These are phyloP conservation scores for Aspergillus ibericus DNA, from an alignment of 2,329 filamentous ascomycete species.

Conservation along the genomic window DNA sequence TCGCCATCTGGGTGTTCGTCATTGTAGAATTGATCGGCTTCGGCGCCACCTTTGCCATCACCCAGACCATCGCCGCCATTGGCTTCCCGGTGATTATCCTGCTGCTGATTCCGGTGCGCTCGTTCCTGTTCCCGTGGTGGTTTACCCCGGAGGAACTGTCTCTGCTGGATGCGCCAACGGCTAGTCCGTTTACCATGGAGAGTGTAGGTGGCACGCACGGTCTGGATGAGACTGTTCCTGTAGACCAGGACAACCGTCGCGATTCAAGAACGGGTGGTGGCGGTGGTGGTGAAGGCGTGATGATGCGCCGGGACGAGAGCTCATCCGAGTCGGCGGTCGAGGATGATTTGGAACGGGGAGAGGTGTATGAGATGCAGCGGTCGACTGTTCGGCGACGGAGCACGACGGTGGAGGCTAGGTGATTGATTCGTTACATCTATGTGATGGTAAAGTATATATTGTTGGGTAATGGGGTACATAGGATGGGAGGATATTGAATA, in stretches of 20 bases:
- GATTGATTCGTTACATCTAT: too few relatives aligned
- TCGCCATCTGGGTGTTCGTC: conserved; percentile 71
- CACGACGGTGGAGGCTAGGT: conserved; percentile 14
- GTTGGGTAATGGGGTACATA: background rate
- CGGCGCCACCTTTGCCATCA: conserved; percentile 77
- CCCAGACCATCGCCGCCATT: conserved; percentile 78
- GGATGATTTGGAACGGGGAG: conserved; percentile 44
- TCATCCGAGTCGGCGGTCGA: conserved; percentile 34
- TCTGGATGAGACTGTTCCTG: conserved; percentile 25
- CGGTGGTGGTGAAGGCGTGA: conserved; percentile 18
- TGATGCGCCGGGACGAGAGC: conserved; percentile 18
- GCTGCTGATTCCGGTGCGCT: conserved; percentile 65
- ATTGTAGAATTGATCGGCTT: conserved; percentile 68
- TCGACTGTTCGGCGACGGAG: conserved; percentile 31
- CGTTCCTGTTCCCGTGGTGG: conserved; percentile 62
- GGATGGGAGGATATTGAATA: too few relatives aligned
- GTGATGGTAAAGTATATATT: too few relatives aligned
- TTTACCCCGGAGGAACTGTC: conserved; percentile 63
- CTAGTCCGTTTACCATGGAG: conserved; percentile 74
- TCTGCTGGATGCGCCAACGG: conserved; percentile 70
- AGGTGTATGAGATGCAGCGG: conserved; percentile 38
- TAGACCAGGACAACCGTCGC: conserved; percentile 10
- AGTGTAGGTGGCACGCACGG: conserved; percentile 67
- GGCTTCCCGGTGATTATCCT: conserved; percentile 77
- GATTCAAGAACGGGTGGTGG: background rate